A percentile compares a stretch with the other conserved stretches of the same genome.
Evolutionary conservation across 768 basidiomycete species (phyloP).

Genomic region (Boletus sp.): DNA sequence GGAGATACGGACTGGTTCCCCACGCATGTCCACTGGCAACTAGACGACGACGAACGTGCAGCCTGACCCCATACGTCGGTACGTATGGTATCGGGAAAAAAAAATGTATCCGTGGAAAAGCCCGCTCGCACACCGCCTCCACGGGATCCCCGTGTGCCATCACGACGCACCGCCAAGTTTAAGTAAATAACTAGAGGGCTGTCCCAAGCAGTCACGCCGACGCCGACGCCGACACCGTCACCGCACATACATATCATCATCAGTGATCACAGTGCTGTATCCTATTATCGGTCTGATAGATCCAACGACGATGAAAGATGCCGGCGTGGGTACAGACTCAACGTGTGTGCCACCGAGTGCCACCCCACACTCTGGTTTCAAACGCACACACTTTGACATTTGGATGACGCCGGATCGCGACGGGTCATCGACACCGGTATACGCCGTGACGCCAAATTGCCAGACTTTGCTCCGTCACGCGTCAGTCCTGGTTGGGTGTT

Average conservation of each 20-base stretch:
- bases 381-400: no score
- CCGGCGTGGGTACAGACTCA: no score
- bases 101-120: neutral
- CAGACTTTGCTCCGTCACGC: neutral
- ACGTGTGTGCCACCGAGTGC: neutral
- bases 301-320: neutral
- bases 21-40: neutral
- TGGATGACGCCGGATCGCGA: neutral
- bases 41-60: neutral
- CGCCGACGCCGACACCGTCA: no score
- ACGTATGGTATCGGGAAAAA: neutral
- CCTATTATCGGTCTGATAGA: neutral
- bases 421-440: neutral
- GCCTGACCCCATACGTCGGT: neutral
- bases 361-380: neutral
- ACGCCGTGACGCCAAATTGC: neutral
- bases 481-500: neutral
- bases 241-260: neutral
- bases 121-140: neutral
- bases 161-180: neutral
- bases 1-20: neutral
- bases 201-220: neutral
- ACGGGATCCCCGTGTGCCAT: neutral
- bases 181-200: neutral
- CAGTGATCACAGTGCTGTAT: neutral